Evolutionary conservation across 2,329 filamentous ascomycete species (phyloP).

Genomic region (Ophiostoma novo-ulmi): DNA sequence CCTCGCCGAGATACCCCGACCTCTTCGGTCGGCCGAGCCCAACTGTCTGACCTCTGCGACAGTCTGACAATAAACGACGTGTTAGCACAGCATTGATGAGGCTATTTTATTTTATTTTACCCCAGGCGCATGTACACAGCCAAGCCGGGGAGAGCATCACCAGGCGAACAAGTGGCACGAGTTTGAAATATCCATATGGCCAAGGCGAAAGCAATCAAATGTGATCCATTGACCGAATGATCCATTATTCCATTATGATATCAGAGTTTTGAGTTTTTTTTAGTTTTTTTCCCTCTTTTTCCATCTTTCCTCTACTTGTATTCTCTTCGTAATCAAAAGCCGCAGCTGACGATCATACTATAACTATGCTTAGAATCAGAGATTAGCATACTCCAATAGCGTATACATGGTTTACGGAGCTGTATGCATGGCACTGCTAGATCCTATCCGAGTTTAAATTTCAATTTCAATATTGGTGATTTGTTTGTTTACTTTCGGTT

Average conservation of each 20-base stretch:
- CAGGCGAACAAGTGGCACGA: background rate
- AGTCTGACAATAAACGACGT: background rate
- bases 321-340: background rate
- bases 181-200: background rate
- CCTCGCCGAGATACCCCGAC: slow-evolving; percentile 13
- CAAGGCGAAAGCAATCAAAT: background rate
- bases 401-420: slow-evolving; percentile 1
- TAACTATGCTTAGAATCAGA: background rate
- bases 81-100: background rate
- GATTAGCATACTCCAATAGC: background rate
- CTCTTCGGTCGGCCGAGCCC: slow-evolving; percentile 16
- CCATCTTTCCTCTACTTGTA: background rate
- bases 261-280: background rate
- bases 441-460: background rate
- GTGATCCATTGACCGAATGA: background rate
- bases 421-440: background rate
- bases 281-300: background rate
- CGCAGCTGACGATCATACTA: slow-evolving; percentile 7
- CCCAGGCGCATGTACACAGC: background rate
- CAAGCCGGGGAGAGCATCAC: background rate
- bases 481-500: background rate
- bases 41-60: slow-evolving; percentile 18
- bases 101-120: background rate
- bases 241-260: background rate
- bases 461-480: background rate